Base-by-base conservation (phyloP, 1,284 basidiomycete genomes). In the Boletus smithii region DNA sequence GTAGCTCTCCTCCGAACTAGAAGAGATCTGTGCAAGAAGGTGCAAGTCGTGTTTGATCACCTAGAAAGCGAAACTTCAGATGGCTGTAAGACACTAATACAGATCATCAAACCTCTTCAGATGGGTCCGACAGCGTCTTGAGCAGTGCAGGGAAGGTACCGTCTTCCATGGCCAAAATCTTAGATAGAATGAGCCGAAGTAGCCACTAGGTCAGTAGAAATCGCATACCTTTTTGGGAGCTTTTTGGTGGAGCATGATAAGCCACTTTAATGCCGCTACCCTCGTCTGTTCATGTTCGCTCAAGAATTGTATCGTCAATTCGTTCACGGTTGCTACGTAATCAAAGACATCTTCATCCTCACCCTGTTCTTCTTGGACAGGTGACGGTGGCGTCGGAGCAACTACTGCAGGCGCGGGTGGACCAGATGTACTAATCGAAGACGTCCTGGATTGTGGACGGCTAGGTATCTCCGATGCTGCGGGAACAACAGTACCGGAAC, bases 201-300 rank as follows among this genome's bases (percentile, higher is more conserved):
- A n/a, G 30, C 20, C 5, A 18, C n/a, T 13, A 14, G 16, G 24
- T 20, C n/a, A 29, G 17, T 7, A 16, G 31, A 16, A 51, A 44
- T 8, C 8, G 43, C 66, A 33, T 53, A 87, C 91, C 80, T 95
- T 97, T 68, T 87, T 90, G 0, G 97, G 97, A 16, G 92, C 91
- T 65, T 98, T 98, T 63, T 94, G 88, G 69, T 99, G 97, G 44
- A 99, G 72, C 97, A 99, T 99, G 42, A 97, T 85, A 26, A 99
- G 73, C 97, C 97, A 99, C 70, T 97, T 94, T 55, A 99, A 72
- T 4, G 95, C 94, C 20, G 93, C 91, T 6, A 99, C 91, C 34
- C 95, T 76, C 1, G 97, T 98, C 64, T 97, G 93, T 61, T 97
- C 95, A 63, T 93, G 92, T 67, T 98, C 94, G 67, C 92, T 95